Conservation (phyloP, 306 rosid species). For the Cucurbita ficifolia region DNA sequence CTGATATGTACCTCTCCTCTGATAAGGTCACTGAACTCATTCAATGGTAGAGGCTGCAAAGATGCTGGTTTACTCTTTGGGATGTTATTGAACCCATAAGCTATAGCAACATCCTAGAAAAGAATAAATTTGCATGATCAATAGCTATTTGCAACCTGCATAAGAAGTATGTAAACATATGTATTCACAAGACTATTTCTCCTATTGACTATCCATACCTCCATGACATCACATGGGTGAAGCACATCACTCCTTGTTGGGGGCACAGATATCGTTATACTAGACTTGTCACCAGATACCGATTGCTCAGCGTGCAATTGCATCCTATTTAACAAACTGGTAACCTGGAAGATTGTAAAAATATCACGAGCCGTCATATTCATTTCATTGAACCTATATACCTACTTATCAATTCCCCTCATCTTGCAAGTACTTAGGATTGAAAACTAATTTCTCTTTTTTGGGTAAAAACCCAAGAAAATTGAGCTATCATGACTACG, state of each 20-base stretch:
- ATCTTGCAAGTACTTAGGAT: neutral
- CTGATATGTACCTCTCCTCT: conserved; percentile 49
- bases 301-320: conserved; percentile 57
- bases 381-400: neutral
- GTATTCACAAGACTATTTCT: neutral
- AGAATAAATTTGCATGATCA: neutral
- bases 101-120: conserved; percentile 83
- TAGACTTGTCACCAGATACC: conserved; percentile 19
- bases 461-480: neutral
- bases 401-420: neutral
- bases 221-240: conserved; percentile 96
- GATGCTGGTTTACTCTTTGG: conserved; percentile 57
- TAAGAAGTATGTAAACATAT: neutral
- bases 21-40: conserved; percentile 65
- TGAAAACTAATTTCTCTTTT: neutral
- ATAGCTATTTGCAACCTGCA: neutral
- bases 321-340: conserved; percentile 64
- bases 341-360: conserved; percentile 34
- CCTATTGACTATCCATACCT: conserved; percentile 30
- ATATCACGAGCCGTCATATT: neutral
- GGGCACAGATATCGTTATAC: conserved; percentile 52
- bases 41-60: conserved; percentile 57
- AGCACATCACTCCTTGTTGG: conserved; percentile 89
- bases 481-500: neutral
- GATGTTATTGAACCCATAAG: conserved; percentile 66